Percentiles rank a stretch among this genome's conserved stretches.
Evolutionary conservation across 225 moss, liverwort and hornwort genomes (phyloP).

Genomic region (Marchantia polymorpha): DNA sequence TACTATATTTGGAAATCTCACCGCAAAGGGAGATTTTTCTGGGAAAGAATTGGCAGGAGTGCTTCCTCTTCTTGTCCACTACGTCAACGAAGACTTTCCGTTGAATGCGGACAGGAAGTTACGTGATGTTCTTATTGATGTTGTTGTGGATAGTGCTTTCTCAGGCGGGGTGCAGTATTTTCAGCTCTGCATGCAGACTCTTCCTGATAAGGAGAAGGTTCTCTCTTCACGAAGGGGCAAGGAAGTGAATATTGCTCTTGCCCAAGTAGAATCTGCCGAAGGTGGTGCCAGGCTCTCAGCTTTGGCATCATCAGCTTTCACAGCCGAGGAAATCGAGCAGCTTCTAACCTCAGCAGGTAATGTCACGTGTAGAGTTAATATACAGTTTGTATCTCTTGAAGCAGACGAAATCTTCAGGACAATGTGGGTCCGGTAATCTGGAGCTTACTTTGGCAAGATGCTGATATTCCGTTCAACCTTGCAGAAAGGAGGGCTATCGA

Average conservation of each 20-base stretch:
- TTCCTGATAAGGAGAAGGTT: conserved; percentile 43
- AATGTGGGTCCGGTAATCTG: neutral
- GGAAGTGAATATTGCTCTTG: conserved; percentile 61
- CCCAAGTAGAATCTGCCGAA: conserved; percentile 56
- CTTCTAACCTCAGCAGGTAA: conserved; percentile 69
- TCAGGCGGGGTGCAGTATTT: conserved; percentile 92
- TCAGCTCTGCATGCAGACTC: conserved; percentile 79
- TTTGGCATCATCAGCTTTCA: conserved; percentile 71
- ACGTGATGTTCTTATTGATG: conserved; percentile 78
- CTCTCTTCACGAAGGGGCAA: conserved; percentile 50
- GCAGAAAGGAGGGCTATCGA: conserved; percentile 77
- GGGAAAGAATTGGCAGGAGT: conserved; percentile 76
- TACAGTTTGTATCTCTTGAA: neutral
- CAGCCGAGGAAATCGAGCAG: conserved; percentile 70
- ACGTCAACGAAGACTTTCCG: conserved; percentile 90
- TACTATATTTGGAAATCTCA: conserved; percentile 66
- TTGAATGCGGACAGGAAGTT: conserved; percentile 85
- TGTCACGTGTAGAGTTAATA: neutral
- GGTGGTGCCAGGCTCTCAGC: conserved; percentile 50
- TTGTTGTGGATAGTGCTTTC: conserved; percentile 92
- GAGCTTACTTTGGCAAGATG: no score
- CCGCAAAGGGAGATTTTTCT: conserved; percentile 65
- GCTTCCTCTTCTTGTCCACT: conserved; percentile 86
- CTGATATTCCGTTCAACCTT: neutral
- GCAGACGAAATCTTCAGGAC: neutral